Evolutionary conservation across 441 rosid genomes (phyloP).

Genomic region (Syzygium malaccense): DNA sequence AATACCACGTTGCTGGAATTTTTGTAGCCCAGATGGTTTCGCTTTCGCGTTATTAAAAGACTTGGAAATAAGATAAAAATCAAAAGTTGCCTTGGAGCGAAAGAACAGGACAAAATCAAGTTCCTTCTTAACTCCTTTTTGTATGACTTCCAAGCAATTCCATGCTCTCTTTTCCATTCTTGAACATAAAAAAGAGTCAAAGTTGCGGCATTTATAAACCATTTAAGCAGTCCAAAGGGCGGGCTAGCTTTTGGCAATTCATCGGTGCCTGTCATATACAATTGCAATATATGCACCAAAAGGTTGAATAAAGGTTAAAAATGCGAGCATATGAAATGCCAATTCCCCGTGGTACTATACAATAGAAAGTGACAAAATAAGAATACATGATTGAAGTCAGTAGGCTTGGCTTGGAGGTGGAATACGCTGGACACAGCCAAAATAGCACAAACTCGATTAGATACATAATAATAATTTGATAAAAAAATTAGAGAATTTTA

Average conservation of each 20-base stretch:
- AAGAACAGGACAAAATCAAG: neutral
- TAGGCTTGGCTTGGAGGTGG: neutral
- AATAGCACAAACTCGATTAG: neutral
- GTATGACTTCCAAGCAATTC: neutral
- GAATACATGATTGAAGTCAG: neutral
- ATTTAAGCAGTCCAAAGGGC: neutral
- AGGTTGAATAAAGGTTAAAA: neutral
- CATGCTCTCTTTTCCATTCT: neutral
- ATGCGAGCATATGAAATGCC: neutral
- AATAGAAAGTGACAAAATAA: neutral
- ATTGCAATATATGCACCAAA: neutral
- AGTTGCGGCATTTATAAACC: neutral
- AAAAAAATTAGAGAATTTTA: neutral
- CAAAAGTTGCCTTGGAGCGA: neutral
- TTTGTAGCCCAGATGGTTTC: neutral
- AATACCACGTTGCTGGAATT: neutral
- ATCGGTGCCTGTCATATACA: neutral
- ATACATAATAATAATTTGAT: neutral
- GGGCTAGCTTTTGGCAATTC: neutral
- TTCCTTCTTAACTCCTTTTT: neutral
- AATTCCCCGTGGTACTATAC: neutral
- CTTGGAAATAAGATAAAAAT: neutral
- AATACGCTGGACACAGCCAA: neutral
- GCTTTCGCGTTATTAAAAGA: neutral
- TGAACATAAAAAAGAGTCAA: neutral